These are phyloP conservation scores for Catenaria anguillulae DNA, from an alignment of 371 early-diverging fungal genomes.

Conservation along the genomic window DNA sequence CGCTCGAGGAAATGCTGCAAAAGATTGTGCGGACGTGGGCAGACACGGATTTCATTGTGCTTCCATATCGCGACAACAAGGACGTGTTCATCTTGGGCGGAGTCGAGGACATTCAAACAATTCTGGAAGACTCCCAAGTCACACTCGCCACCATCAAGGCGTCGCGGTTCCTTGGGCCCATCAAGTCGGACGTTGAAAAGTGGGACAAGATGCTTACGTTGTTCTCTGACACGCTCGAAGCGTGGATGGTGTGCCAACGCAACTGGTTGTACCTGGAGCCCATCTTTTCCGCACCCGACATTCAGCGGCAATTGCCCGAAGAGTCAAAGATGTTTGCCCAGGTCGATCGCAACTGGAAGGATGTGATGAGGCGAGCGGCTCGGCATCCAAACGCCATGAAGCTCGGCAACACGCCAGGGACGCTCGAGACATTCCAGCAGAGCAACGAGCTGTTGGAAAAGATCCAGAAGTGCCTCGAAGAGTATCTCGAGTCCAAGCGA, in stretches of 20 bases:
- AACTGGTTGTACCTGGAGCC: conserved; percentile 48
- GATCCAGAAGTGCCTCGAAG: conserved; percentile 42
- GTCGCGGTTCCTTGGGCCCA: conserved; percentile 42
- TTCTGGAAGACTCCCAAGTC: conserved; percentile 45
- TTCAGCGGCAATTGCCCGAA: conserved; percentile 48
- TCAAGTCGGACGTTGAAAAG: conserved; percentile 39
- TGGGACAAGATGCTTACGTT: conserved; percentile 42
- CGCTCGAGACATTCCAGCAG: conserved; percentile 38
- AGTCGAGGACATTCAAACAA: conserved; percentile 36
- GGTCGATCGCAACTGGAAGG: conserved; percentile 45
- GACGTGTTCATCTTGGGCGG: conserved; percentile 39
- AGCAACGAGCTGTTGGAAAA: conserved; percentile 42
- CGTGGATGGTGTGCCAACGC: conserved; percentile 43
- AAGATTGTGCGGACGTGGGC: conserved; percentile 34
- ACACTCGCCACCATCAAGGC: conserved; percentile 37
- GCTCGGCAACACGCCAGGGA: conserved; percentile 39
- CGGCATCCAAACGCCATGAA: conserved; percentile 44
- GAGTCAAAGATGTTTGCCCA: conserved; percentile 46
- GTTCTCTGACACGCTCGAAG: conserved; percentile 41
- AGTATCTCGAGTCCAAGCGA: conserved; percentile 44
- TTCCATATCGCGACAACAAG: conserved; percentile 33
- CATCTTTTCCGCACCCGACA: conserved; percentile 49
- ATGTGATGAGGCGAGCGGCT: conserved; percentile 41
- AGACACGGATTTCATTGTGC: conserved; percentile 34
- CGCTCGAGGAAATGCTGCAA: conserved; percentile 38